A percentile compares a stretch with the other conserved stretches of the same genome.
Evolutionary conservation across 257 asterid species (phyloP).

Genomic region (Prunella vulgaris): DNA sequence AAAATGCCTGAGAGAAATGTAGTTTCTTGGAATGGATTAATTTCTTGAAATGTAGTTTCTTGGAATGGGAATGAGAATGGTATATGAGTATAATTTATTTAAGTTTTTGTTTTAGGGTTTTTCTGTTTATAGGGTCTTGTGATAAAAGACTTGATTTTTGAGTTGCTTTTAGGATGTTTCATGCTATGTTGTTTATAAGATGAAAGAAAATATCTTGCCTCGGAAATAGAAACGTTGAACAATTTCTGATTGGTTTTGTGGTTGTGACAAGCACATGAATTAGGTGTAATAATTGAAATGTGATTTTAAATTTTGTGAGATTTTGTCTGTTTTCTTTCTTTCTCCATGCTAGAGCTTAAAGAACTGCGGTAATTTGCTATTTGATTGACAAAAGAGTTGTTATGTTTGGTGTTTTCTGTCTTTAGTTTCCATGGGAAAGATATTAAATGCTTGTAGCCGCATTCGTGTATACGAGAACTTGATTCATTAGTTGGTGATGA

Average conservation of each 20-base stretch:
- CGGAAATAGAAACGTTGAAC: neutral
- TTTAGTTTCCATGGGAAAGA: conserved; percentile 1
- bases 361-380: neutral
- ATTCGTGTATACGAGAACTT: neutral
- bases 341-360: neutral
- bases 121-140: too few relatives aligned
- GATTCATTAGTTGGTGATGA: conserved; percentile 4
- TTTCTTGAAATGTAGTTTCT: too few relatives aligned
- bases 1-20: too few relatives aligned
- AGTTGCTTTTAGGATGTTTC: conserved; percentile 3
- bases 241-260: neutral
- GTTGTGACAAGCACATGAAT: neutral
- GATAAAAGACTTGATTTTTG: neutral
- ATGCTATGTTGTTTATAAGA: neutral
- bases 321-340: neutral
- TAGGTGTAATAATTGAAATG: neutral
- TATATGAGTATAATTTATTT: neutral
- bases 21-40: too few relatives aligned
- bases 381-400: conserved; percentile 10
- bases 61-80: too few relatives aligned
- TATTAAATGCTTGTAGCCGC: conserved; percentile 11
- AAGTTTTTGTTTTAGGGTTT: neutral
- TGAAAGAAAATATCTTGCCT: neutral
- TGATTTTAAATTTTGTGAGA: neutral
- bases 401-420: neutral